Percentiles rank a stretch among this genome's conserved stretches.
phyloP scores from a whole-genome alignment of 176 grass and related monocot genomes.

The Areca catechu region DNA sequence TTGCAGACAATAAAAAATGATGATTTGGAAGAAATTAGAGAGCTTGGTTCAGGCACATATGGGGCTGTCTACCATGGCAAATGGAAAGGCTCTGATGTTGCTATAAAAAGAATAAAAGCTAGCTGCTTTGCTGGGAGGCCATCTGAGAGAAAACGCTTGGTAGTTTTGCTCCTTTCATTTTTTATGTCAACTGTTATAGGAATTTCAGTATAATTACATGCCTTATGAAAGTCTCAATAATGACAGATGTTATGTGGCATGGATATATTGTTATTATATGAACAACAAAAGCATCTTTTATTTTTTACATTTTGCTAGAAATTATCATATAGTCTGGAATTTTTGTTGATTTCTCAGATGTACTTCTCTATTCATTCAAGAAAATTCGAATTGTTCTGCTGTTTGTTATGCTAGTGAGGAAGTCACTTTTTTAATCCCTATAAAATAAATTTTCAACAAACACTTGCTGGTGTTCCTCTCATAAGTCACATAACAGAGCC shows the following conservation, averaged over 20 bases:
- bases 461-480: no score
- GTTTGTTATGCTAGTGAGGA: no score
- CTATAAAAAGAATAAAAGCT: constrained; percentile 99
- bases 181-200: no score
- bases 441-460: no score
- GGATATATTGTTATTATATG: neutral
- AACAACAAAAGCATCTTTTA: no score
- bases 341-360: no score
- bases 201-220: neutral
- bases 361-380: no score
- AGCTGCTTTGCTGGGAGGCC: constrained; percentile 85
- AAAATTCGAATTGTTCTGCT: no score
- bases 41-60: constrained; percentile 87
- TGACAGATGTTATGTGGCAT: neutral
- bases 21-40: constrained; percentile 96
- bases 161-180: constrained; percentile 16
- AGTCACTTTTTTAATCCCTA: no score
- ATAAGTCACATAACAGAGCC: no score
- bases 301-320: no score
- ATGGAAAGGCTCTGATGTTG: constrained; percentile 97
- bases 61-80: constrained; percentile 94
- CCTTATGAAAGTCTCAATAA: neutral
- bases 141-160: constrained; percentile 85
- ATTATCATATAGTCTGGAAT: no score
- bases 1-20: constrained; percentile 90